phyloP scores from a whole-genome alignment of 179 eudicot species.

The Spergularia azorica region DNA sequence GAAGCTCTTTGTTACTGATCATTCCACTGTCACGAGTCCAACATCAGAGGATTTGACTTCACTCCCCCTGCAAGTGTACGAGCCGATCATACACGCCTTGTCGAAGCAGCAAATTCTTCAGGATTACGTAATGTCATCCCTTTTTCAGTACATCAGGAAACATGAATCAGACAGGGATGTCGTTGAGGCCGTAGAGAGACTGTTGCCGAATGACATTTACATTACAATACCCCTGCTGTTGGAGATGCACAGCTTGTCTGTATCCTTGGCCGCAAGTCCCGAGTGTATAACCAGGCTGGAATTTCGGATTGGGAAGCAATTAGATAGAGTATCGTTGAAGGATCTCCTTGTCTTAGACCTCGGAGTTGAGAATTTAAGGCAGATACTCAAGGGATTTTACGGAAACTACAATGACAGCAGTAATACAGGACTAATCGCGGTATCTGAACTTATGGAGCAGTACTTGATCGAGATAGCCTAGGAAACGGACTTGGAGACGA shows the following conservation, averaged over 20 bases:
- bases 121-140: slow-evolving; percentile 46
- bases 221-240: slow-evolving; percentile 30
- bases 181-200: slow-evolving; percentile 53
- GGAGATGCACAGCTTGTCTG: slow-evolving; percentile 49
- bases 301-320: slow-evolving; percentile 56
- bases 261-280: slow-evolving; percentile 31
- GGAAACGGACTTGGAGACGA: slow-evolving; percentile 41
- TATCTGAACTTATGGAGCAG: slow-evolving; percentile 64
- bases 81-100: slow-evolving; percentile 44
- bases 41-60: slow-evolving; percentile 42
- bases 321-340: slow-evolving; percentile 44
- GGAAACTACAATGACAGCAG: slow-evolving; percentile 29
- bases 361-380: slow-evolving; percentile 48
- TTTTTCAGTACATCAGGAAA: slow-evolving; percentile 44
- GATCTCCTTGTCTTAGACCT: slow-evolving; percentile 61
- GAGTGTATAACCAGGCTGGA: slow-evolving; percentile 53
- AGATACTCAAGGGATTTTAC: slow-evolving; percentile 60
- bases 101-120: slow-evolving; percentile 37
- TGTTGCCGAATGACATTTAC: slow-evolving; percentile 41
- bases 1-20: slow-evolving; percentile 45
- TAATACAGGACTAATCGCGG: slow-evolving; percentile 33
- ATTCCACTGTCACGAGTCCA: background rate
- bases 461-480: slow-evolving; percentile 60
- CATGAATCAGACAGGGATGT: slow-evolving; percentile 37
- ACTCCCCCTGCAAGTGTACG: slow-evolving; percentile 53